Evolutionary conservation across 2,329 filamentous ascomycete genomes (phyloP), one percentile per base, ranked within the genome.

Genomic region (Penicillium frequentans): DNA sequence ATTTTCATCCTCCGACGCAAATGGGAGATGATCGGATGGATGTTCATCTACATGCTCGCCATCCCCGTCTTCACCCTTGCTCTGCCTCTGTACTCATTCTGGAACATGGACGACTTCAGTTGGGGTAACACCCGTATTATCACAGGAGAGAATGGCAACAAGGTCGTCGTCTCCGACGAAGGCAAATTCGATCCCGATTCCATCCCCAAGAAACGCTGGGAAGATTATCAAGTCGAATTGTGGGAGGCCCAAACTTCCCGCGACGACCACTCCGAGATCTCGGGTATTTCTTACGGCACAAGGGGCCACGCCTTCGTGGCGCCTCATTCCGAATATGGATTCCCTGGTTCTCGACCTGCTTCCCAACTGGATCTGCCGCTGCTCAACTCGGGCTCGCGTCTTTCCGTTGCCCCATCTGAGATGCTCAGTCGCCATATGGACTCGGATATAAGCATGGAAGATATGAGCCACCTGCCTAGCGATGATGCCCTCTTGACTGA

Each of bases 21-120:
- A 80, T 99, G 95, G 95, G 93, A 99, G 75, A 98, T 98, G 93
- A 89, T 99, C 66, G 95, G 93, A 35, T 99, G 95, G 95, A 97
- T 99, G 92, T 82, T 99, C 65, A 86, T 99, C 61, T 99, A 99
- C 76, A 85, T 99, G 58, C 62, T 95, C 29, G 93, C 95, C 54
- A 90, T 96, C 60, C 93, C 93, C 0, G 85, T 99, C 62, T 99
- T 96, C 82, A 88, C 90, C 44, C 91, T 96, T 62, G 92, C 85
- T 57, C 83, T 99, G 45, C 95, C 95, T 0, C 79, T 99, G 27
- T 98, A 98, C 75, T 84, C 93, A 49, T 99, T 99, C 84, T 99
- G 95, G 95, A 86, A 97, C 79, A 98, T 98, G 95, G 95, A 99
- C 75, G 95, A 99, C 78, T 99, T 99, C 85, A 90, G 90, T 68